These are phyloP conservation scores for Suillus discolor DNA, from an alignment of 768 basidiomycete species.

Conservation along the genomic window DNA sequence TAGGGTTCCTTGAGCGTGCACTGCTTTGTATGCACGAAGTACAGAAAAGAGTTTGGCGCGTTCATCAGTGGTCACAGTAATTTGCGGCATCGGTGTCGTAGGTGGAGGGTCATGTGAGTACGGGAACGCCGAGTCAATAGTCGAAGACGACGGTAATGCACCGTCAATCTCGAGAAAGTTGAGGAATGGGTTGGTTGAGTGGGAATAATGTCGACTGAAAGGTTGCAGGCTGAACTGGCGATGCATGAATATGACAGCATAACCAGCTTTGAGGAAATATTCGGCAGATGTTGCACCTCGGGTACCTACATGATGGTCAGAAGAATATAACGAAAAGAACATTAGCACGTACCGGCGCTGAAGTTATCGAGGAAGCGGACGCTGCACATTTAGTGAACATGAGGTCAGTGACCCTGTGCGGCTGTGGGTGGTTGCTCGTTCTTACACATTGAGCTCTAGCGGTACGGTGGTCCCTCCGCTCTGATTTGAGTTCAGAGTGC, in stretches of 20 bases:
- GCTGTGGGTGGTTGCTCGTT: constrained; percentile 17
- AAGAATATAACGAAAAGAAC: constrained; percentile 1
- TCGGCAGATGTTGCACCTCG: constrained; percentile 97
- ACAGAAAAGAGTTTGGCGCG: constrained; percentile 69
- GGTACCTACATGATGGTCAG: constrained; percentile 60
- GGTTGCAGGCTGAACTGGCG: constrained; percentile 97
- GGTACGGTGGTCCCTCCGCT: constrained; percentile 99
- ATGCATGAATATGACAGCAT: constrained; percentile 99
- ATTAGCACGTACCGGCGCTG: constrained; percentile 74
- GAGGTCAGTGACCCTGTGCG: constrained; percentile 21
- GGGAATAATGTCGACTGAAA: constrained; percentile 96
- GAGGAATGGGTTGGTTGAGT: constrained; percentile 97
- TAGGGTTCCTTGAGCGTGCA: constrained; percentile 71
- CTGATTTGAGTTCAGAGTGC: constrained; percentile 43
- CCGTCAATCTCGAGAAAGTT: constrained; percentile 82
- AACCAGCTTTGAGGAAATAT: constrained; percentile 91
- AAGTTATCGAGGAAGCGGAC: constrained; percentile 99
- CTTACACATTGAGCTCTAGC: constrained; percentile 98
- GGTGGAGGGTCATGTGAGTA: constrained; percentile 33
- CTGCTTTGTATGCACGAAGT: constrained; percentile 77
- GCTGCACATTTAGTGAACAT: constrained; percentile 46
- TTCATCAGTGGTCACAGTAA: constrained; percentile 69
- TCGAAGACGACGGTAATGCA: constrained; percentile 20
- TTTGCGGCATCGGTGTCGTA: constrained; percentile 41
- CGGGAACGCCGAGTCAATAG: constrained; percentile 21